Evolutionary conservation across 139 green algal genomes (phyloP).

Genomic region (Tetradesmus obliquus): DNA sequence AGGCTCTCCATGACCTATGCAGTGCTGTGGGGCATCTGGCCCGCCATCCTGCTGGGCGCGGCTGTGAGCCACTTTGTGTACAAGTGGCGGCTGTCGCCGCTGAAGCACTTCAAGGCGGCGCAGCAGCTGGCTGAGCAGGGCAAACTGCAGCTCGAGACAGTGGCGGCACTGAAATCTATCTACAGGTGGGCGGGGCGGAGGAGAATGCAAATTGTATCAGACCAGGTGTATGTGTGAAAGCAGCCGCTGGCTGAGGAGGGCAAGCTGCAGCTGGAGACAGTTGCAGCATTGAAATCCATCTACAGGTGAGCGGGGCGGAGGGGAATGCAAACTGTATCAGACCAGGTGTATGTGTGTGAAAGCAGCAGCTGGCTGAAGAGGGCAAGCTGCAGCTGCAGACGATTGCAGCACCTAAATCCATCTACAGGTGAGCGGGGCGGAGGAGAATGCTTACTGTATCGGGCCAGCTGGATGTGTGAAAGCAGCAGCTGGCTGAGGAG

Average conservation of each 20-base stretch:
- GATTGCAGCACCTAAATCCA: not conserved
- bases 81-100: not conserved
- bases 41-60: conserved; percentile 5
- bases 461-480: not conserved
- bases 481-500: not conserved
- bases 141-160: not conserved
- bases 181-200: conserved; percentile 5
- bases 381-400: not conserved
- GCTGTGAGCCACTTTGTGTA: not conserved
- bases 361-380: not conserved
- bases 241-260: not conserved
- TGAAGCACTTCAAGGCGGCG: not conserved
- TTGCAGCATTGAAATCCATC: not conserved
- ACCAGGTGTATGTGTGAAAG: not conserved
- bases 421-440: not conserved
- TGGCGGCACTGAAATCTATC: not conserved
- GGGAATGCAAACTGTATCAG: not conserved
- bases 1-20: not conserved
- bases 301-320: not conserved
- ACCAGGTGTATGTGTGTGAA: not conserved
- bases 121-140: not conserved
- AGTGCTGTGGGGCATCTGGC: conserved; percentile 30
- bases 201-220: not conserved
- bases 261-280: not conserved
- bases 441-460: not conserved